Conservation (phyloP, 805 yeast genomes). For the Candida ovalis region DNA sequence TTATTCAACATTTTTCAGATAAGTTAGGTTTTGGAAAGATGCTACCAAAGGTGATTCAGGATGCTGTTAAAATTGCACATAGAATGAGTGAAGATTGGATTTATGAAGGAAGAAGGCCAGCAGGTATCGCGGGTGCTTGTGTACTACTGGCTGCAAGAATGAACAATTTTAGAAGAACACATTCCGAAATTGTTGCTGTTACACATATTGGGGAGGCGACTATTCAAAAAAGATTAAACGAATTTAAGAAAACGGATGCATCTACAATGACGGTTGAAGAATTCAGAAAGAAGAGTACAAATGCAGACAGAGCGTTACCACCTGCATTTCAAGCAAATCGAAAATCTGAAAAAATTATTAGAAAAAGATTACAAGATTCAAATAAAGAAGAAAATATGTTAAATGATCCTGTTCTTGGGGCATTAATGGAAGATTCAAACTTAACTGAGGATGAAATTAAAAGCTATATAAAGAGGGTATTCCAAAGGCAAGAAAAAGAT, state of each 20-base stretch:
- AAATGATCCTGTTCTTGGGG: conserved; percentile 41
- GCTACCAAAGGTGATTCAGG: conserved; percentile 71
- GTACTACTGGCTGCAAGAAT: conserved; percentile 89
- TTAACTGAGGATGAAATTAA: conserved; percentile 44
- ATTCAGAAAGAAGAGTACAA: conserved; percentile 48
- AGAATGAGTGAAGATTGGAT: conserved; percentile 96
- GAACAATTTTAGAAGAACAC: conserved; percentile 91
- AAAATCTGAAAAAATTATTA: conserved; percentile 34
- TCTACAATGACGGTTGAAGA: conserved; percentile 69
- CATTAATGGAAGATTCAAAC: conserved; percentile 41
- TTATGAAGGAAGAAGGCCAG: conserved; percentile 94
- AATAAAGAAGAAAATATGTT: conserved; percentile 35
- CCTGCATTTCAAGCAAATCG: conserved; percentile 76
- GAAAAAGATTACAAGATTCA: conserved; percentile 32
- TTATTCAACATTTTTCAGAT: conserved; percentile 91
- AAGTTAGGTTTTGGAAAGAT: conserved; percentile 76
- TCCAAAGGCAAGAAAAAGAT: conserved; percentile 26
- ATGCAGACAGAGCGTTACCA: conserved; percentile 56
- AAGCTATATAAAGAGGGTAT: conserved; percentile 27
- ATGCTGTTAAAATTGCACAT: conserved; percentile 82
- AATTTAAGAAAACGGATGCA: conserved; percentile 74
- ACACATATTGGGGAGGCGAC: conserved; percentile 96
- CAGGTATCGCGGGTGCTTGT: conserved; percentile 98
- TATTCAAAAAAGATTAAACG: conserved; percentile 82
- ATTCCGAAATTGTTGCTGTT: conserved; percentile 89